A percentile compares a stretch with the other conserved stretches of the same genome.
Conservation (phyloP, 169 alveolate genomes). For the Theileria annulata region DNA sequence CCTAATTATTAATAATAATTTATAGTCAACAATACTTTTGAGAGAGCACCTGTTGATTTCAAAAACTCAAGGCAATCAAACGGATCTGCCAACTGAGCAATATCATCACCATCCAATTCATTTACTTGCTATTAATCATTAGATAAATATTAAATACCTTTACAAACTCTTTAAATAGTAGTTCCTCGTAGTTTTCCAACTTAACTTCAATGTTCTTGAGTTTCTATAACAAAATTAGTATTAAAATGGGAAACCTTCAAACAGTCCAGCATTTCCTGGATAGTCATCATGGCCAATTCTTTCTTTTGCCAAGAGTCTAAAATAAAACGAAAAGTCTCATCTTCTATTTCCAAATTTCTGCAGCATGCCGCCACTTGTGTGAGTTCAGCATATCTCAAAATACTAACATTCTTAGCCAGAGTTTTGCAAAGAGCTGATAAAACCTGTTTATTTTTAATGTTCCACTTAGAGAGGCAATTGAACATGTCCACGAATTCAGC, state of each 20-base stretch:
- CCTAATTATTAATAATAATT: slow-evolving; percentile 18
- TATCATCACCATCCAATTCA: slow-evolving; percentile 62
- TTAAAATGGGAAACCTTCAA: slow-evolving; percentile 13
- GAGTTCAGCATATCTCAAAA: slow-evolving; percentile 64
- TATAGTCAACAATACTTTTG: slow-evolving; percentile 42
- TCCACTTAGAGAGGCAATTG: slow-evolving; percentile 59
- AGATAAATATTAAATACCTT: slow-evolving; percentile 54
- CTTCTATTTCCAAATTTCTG: slow-evolving; percentile 65
- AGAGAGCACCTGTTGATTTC: slow-evolving; percentile 18
- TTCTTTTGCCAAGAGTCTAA: slow-evolving; percentile 75
- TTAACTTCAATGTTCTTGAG: slow-evolving; percentile 28
- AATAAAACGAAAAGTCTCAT: slow-evolving; percentile 68
- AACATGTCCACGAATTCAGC: slow-evolving; percentile 69
- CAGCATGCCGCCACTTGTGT: slow-evolving; percentile 66
- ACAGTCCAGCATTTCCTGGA: slow-evolving; percentile 73
- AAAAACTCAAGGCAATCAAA: slow-evolving; percentile 70
- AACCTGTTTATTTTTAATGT: slow-evolving; percentile 67
- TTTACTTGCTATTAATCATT: slow-evolving; percentile 31
- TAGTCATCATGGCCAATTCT: slow-evolving; percentile 70
- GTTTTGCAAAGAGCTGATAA: slow-evolving; percentile 67
- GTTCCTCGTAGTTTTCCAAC: slow-evolving; percentile 57
- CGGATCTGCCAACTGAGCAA: slow-evolving; percentile 74
- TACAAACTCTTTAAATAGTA: slow-evolving; percentile 40
- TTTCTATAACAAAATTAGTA: slow-evolving; percentile 2
- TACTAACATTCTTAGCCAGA: slow-evolving; percentile 63